Evolutionary conservation across 805 yeast species (phyloP).

Genomic region (Metschnikowia arizonensis): DNA sequence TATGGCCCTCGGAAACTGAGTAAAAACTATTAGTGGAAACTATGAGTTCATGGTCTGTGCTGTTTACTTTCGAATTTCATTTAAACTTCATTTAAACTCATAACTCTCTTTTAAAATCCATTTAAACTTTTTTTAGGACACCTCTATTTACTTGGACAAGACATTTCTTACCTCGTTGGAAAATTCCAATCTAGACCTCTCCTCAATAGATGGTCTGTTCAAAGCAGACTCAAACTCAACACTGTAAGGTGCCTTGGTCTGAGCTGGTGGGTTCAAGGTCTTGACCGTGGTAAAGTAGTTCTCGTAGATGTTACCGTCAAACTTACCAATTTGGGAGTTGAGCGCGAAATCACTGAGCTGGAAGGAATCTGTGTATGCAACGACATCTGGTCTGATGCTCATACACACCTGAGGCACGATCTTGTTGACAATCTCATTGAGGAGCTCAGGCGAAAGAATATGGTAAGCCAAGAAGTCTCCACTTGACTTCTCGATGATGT

Average conservation of each 20-base stretch:
- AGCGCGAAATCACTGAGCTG: constrained; percentile 17
- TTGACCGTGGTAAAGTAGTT: constrained; percentile 20
- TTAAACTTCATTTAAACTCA: too few relatives aligned
- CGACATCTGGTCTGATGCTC: constrained; percentile 18
- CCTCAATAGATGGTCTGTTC: constrained; percentile 15
- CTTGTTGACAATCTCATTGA: constrained; percentile 17
- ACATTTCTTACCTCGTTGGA: constrained; percentile 12
- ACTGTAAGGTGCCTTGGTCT: constrained; percentile 20
- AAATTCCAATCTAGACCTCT: constrained; percentile 16
- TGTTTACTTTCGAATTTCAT: too few relatives aligned
- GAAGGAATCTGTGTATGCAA: constrained; percentile 20
- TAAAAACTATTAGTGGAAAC: too few relatives aligned
- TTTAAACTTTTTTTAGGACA: too few relatives aligned
- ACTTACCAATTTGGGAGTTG: constrained; percentile 19
- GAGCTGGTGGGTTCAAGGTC: constrained; percentile 17
- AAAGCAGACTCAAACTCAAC: constrained; percentile 18
- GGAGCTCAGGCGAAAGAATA: constrained; percentile 13
- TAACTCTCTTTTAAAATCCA: too few relatives aligned
- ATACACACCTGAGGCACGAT: constrained; percentile 16
- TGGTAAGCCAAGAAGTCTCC: constrained; percentile 18
- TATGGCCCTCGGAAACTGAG: not conserved
- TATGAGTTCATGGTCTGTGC: too few relatives aligned
- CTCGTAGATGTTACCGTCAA: constrained; percentile 21
- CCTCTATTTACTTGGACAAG: constrained; percentile 13
- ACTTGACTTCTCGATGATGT: constrained; percentile 19